A percentile compares a stretch with the other conserved stretches of the same genome.
phyloP scores from a whole-genome alignment of 495 filamentous ascomycete species.

The Aspergillus leporis region DNA sequence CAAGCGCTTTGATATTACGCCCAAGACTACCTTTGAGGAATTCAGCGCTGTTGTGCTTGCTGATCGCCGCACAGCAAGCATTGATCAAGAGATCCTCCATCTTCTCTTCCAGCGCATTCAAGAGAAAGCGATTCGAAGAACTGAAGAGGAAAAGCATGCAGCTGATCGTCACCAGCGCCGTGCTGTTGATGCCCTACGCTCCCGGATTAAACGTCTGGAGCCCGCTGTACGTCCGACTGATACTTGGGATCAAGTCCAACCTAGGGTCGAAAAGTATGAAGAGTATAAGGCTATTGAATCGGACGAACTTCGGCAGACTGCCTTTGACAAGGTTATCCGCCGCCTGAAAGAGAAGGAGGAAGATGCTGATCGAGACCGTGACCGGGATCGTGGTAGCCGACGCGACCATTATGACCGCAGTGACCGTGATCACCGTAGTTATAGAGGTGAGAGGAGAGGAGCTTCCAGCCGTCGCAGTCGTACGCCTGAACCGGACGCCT shows the following conservation, averaged over 20 bases:
- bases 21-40: constrained; percentile 83
- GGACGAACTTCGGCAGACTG: constrained; percentile 77
- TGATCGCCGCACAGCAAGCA: constrained; percentile 82
- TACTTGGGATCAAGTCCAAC: constrained; percentile 81
- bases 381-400: constrained; percentile 56
- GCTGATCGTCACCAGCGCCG: constrained; percentile 84
- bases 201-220: constrained; percentile 85
- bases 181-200: constrained; percentile 80
- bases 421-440: constrained; percentile 54
- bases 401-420: constrained; percentile 46
- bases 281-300: constrained; percentile 81
- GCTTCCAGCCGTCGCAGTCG: constrained; percentile 62
- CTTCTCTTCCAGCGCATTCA: constrained; percentile 86
- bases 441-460: constrained; percentile 56
- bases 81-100: constrained; percentile 70
- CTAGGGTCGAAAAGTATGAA: constrained; percentile 72
- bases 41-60: constrained; percentile 74
- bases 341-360: constrained; percentile 90
- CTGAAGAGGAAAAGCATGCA: constrained; percentile 81
- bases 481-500: constrained; percentile 81
- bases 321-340: constrained; percentile 91
- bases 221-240: constrained; percentile 77
- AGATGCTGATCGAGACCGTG: constrained; percentile 57
- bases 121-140: constrained; percentile 72
- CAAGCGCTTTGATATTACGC: constrained; percentile 84